These are phyloP conservation scores for Pythium angustatum DNA, from an alignment of 352 stramenopile species.

Conservation along the genomic window DNA sequence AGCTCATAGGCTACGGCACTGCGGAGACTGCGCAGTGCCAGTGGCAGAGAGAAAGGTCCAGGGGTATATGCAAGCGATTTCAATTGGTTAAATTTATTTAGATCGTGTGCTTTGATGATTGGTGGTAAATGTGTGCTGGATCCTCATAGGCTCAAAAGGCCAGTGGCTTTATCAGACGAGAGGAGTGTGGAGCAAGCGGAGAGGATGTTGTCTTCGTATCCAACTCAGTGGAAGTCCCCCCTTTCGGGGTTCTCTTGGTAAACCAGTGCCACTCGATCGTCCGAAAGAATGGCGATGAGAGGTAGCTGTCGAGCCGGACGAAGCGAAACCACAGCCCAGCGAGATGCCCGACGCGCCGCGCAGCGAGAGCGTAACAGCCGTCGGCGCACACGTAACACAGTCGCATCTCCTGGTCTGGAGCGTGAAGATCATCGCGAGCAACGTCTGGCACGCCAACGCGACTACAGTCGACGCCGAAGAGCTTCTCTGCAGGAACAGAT, in stretches of 20 bases:
- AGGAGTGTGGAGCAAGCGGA: not conserved
- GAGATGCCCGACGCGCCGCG: not conserved
- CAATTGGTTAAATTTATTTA: not conserved
- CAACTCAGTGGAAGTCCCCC: not conserved
- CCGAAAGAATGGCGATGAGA: not conserved
- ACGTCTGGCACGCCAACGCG: not conserved
- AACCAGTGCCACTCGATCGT: slow-evolving; percentile 2
- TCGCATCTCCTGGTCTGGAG: not conserved
- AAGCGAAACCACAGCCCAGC: slow-evolving; percentile 1
- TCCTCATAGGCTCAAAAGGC: slow-evolving; percentile 2
- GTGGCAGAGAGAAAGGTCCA: not conserved
- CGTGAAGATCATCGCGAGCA: slow-evolving; percentile 2
- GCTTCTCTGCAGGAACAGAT: not conserved
- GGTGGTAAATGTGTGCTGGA: not conserved
- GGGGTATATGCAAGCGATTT: not conserved
- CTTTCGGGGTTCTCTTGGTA: not conserved
- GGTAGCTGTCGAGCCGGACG: slow-evolving; percentile 2
- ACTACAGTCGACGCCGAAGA: not conserved
- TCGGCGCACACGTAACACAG: slow-evolving; percentile 2
- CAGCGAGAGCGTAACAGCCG: slow-evolving; percentile 2
- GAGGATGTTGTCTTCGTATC: too few species aligned
- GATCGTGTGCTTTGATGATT: slow-evolving; percentile 5
- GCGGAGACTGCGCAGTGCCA: not conserved
- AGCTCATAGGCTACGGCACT: not conserved
- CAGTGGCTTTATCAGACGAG: not conserved